Base-by-base conservation (phyloP, 2,329 filamentous ascomycete genomes). In the Trichoderma hamatum region DNA sequence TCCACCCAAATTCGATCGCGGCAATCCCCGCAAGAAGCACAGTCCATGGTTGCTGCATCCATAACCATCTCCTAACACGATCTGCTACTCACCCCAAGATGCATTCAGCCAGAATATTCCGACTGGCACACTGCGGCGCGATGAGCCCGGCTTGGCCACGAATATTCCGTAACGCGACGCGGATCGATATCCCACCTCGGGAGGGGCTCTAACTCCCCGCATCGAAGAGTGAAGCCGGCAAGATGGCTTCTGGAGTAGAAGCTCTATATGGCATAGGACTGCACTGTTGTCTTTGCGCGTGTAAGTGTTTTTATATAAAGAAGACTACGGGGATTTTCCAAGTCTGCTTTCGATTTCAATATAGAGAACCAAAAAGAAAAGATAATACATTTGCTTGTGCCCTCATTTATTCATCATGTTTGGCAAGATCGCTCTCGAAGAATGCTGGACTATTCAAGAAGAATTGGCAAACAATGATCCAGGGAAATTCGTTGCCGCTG, bases 381-480 rank as follows among this genome's bases (percentile, higher is more conserved):
- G 19, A 10, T 10, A 39, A 14, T 59, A 36, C 5, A 59, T 16
- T 24, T 19, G 55, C 14, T 32, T 26, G 21, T 39, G 46, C 43
- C n/a, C 10, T 39, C 3, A 21, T 19, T 19, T 2, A 36, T 10
- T 3, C 43, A 51, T n/a, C 14, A 89, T 88, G 86, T 76, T 84
- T 21, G 88, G 88, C 70, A 90, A 90, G 71, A 82, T 90, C 67
- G 85, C 85, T 13, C 80, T 90, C 32, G 88, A 90, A 76, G 88
- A 89, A 77, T 88, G 70, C 81, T 84, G 59, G 85, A 89, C 72
- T 85, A 85, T 67, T 28, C 65, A 30, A 13, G 76, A 87, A 84
- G 10, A 79, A 80, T 72, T 89, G 87, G 86, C 88, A 85, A 86
- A 88, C 87, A 1, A 84, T 24, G 84, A 89, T 71, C 81, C 85